Evolutionary conservation across 495 filamentous ascomycete genomes (phyloP).

Genomic region (Aspergillus wentii): DNA sequence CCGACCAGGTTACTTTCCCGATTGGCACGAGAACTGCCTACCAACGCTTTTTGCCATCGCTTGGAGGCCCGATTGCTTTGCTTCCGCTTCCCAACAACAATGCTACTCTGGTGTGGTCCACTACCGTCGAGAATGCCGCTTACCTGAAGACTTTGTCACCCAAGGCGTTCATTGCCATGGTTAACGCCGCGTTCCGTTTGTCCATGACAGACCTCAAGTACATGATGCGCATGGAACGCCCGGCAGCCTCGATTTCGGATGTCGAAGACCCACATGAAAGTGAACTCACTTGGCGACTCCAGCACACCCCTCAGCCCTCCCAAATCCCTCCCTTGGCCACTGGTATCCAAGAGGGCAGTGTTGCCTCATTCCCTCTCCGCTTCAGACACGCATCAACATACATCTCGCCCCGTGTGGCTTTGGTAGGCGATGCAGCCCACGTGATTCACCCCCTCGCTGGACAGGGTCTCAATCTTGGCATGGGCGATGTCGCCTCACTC

Average conservation of each 20-base stretch:
- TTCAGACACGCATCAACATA: constrained; percentile 91
- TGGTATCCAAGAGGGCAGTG: constrained; percentile 70
- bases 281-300: constrained; percentile 76
- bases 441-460: constrained; percentile 92
- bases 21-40: constrained; percentile 67
- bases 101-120: constrained; percentile 90
- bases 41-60: constrained; percentile 87
- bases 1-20: constrained; percentile 19
- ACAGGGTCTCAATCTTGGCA: constrained; percentile 90
- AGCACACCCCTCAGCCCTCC: constrained; percentile 54
- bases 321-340: constrained; percentile 54
- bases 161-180: constrained; percentile 74
- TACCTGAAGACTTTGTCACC: constrained; percentile 69
- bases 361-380: constrained; percentile 85
- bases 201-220: constrained; percentile 72
- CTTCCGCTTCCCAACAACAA: constrained; percentile 80
- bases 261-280: constrained; percentile 47
- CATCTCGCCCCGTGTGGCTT: constrained; percentile 77
- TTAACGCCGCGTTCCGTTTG: constrained; percentile 92
- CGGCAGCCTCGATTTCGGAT: constrained; percentile 15
- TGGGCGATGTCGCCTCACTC: constrained; percentile 78
- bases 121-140: constrained; percentile 70
- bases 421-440: constrained; percentile 92
- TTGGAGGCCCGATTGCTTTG: constrained; percentile 77
- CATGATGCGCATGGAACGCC: constrained; percentile 58